These are phyloP conservation scores for Jamesozyma lodderae DNA, from an alignment of 805 yeast species.

Conservation along the genomic window DNA sequence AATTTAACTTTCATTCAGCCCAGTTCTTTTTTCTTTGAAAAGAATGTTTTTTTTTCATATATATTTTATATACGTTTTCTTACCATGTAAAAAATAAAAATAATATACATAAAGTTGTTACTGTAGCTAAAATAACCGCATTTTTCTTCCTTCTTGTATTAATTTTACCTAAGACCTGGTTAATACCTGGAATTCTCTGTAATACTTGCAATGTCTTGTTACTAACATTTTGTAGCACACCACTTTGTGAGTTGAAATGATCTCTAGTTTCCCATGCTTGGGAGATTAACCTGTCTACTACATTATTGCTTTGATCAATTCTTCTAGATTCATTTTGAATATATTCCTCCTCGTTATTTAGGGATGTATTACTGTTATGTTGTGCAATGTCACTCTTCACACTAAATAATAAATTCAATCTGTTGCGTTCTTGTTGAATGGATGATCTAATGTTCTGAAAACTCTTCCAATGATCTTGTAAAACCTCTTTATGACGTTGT, in stretches of 20 bases:
- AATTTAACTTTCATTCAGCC: not conserved
- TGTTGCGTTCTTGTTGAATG: conserved; percentile 65
- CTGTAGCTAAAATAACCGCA: conserved; percentile 67
- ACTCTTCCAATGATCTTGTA: conserved; percentile 60
- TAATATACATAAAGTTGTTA: conserved; percentile 66
- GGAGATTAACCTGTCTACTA: conserved; percentile 72
- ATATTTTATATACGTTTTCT: not conserved
- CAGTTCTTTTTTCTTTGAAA: not conserved
- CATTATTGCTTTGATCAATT: conserved; percentile 58
- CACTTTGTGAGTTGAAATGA: conserved; percentile 66
- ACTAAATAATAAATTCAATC: conserved; percentile 61
- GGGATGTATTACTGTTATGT: conserved; percentile 34
- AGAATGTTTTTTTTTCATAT: not conserved
- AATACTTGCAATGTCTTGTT: conserved; percentile 51
- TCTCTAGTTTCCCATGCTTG: conserved; percentile 89
- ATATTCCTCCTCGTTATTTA: conserved; percentile 52
- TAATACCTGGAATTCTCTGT: conserved; percentile 73
- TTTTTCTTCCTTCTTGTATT: conserved; percentile 86
- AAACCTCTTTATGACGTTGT: conserved; percentile 68
- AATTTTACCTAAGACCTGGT: conserved; percentile 63
- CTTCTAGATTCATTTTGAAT: conserved; percentile 68
- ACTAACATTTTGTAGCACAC: conserved; percentile 53
- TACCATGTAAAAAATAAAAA: conserved; percentile 48
- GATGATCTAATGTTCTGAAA: conserved; percentile 49
- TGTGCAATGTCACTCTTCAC: conserved; percentile 75